Evolutionary conservation across 192 early-diverging fungal species (phyloP), one percentile per base, ranked within the genome.

Genomic region (Coemansia sp.): DNA sequence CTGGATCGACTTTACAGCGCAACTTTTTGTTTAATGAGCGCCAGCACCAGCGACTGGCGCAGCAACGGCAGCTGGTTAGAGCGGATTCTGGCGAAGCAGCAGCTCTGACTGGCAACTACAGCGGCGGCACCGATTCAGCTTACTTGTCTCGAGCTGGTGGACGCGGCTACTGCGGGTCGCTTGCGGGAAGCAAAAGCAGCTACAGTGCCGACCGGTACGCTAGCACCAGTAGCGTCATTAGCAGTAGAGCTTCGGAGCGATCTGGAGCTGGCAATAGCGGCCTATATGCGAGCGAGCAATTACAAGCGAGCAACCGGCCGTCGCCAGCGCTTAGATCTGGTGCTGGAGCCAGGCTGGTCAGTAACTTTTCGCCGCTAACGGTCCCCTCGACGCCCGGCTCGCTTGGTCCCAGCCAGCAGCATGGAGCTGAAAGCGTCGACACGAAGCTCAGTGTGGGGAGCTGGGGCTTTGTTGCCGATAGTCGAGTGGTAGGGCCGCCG

Each of bases 301-400:
- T 12, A n/a, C 56, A 36, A 21, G 56, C 18, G n/a, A 59, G 45
- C 28, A 35, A 35, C 4, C 47, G 37, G 26, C 59, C 64, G 1
- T 63, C 64, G 7, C 59, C 64, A 20, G 64, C 59, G 25, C 68
- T 67, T 26, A 62, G 52, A 25, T 50, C 62, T 41, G 39, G 33
- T 9, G 58, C 72, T 3, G 62, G 72, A 20, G n/a, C 20, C 35
- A 69, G 64, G 0, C 64, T 81, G 63, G 65, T 74, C 18, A 81
- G 78, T 66, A 81, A 75, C 56, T 72, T 81, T 66, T 81, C 78
- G 28, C 79, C 79, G 41, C 43, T 81, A 34, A 81, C 79, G 5
- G 38, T 81, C n/a, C 64, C 79, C 13, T 81, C 79, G 39, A 70
- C 79, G 16, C 79, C 73, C 4, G 79, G 79, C 3, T 81, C 73